Percentiles rank a stretch among this genome's conserved stretches.
phyloP scores from a whole-genome alignment of 2,329 filamentous ascomycete genomes.

The Pseudogymnoascus sp. region DNA sequence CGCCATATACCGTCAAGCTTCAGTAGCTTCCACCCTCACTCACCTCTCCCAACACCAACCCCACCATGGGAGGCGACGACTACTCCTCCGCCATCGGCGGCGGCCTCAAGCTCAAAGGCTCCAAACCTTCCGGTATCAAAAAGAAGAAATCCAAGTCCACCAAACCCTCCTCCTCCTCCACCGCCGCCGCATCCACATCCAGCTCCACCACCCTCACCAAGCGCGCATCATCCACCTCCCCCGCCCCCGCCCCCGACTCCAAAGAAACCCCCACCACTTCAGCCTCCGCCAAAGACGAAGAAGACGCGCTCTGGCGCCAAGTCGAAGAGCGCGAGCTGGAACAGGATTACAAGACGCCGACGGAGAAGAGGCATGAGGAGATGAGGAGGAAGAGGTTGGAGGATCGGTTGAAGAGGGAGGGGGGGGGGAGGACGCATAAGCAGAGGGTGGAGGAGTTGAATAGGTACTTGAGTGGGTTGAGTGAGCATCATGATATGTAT shows the following conservation, averaged over 20 bases:
- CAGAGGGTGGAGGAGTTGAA: slow-evolving; percentile 94
- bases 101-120: slow-evolving; percentile 76
- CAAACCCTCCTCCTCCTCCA: not conserved
- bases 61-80: slow-evolving; percentile 61
- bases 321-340: slow-evolving; percentile 25
- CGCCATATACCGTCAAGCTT: not conserved
- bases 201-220: not conserved
- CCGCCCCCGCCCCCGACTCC: slow-evolving; percentile 14
- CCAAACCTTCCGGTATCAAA: slow-evolving; percentile 53
- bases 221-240: not conserved
- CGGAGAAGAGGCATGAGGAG: slow-evolving; percentile 75
- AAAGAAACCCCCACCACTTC: slow-evolving; percentile 32
- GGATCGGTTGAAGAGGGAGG: slow-evolving; percentile 54
- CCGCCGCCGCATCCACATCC: not conserved
- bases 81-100: slow-evolving; percentile 57
- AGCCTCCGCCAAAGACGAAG: slow-evolving; percentile 35
- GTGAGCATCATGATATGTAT: slow-evolving; percentile 95
- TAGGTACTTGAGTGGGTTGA: slow-evolving; percentile 81
- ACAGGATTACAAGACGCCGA: slow-evolving; percentile 62
- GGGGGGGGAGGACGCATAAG: slow-evolving; percentile 87
- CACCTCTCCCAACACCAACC: not conserved
- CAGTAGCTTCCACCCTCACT: not conserved
- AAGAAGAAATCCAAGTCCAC: slow-evolving; percentile 41
- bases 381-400: slow-evolving; percentile 71
- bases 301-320: slow-evolving; percentile 32